Base-by-base conservation (phyloP, 2,329 filamentous ascomycete genomes). In the Talaromyces sp. region DNA sequence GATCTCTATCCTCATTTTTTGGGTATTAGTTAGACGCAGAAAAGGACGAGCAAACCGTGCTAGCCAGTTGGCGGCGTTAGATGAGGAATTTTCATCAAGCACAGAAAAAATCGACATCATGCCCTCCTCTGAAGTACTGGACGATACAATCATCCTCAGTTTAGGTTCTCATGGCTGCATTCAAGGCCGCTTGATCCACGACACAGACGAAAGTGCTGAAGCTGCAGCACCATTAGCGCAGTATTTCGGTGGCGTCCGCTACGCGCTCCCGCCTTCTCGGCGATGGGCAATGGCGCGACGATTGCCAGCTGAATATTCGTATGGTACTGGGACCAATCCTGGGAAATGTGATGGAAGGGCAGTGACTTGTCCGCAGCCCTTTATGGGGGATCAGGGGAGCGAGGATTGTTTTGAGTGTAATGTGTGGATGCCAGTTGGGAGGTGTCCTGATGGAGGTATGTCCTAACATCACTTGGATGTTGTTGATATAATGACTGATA, bases 401-500 rank as follows among this genome's bases (percentile, higher is more conserved):
- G 85, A 87, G 69, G 83, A 87, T 71, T 87, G 85, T 66, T 77
- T 86, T 67, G 83, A 86, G 68, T 74, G 79, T 60, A 87, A 86
- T 70, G 76, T 87, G 5, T 87, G 83, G 79, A 77, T 85, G 45
- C 85, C 85, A 3, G 69, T 73, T 22, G 84, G 80, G 5, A 71
- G 78, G n/a, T 68, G 75, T 19, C 82, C 82, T 6, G 71, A 73
- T 39, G 75, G 64, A 19, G 76, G 73, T 73, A 69, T 60, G 70
- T 37, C 13, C 35, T 11, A 37, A 2, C 35, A 37, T 37, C 2
- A 37, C 35, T 37, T 37, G 13, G 35, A 37, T 11, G 9, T 37
- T 13, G 3, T 10, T 57, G 45, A 17, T 49, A 27, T 19, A 6
- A 3, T 52, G 8, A 15, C 35, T 45, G 25, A 59, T 45, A 27